Base-by-base conservation (phyloP, 2,329 filamentous ascomycete species). In the Botrytis aclada region DNA sequence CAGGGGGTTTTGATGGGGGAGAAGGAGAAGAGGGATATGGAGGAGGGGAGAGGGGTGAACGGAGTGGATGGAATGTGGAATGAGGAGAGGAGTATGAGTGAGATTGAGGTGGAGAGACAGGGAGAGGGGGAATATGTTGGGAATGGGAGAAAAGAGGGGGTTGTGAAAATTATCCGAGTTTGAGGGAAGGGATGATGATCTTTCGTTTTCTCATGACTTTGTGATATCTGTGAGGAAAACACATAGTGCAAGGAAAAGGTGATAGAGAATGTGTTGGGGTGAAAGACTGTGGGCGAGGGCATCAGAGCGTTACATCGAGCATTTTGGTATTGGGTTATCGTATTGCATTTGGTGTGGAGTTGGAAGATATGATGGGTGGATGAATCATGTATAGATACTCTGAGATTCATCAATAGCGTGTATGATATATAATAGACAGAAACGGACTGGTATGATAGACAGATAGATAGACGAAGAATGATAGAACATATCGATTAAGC, bases 281-380 rank as follows among this genome's bases (percentile, higher is more conserved):
- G 20, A 16, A 32, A 22, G n/a, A 45, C 14, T 14, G 14, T 32
- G 10, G 4, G 41, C 6, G 18, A 25, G 14, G 43, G 43, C 7
- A 66, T 25, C 8, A 29, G 47, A 22, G 65, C 65, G 47, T 67
- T 54, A 5, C 20, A 14, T 56, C 34, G 65, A 56, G 45, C 34
- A 54, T 67, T 54, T 67, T 67, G 65, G 65, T 32, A 56, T 67
- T 54, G 64, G 34, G 34, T 29, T 67, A 54, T 22, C 22, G 45
- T 16, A 39, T 54, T 29, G 64, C 32, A 22, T 54, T 39, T 56
- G 34, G 16, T 25, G 12, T 41, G 25, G 34, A 56, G n/a, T 56
- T 29, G 37, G 12, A 22, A 67, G 65, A 41, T 34, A n/a, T 37
- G 18, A 54, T 41, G 47, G n/a, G 39, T 41, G 18, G 9, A 41